Evolutionary conservation across 768 basidiomycete species (phyloP), one percentile per base, ranked within the genome.

Genomic region (Tricholoma sp.): DNA sequence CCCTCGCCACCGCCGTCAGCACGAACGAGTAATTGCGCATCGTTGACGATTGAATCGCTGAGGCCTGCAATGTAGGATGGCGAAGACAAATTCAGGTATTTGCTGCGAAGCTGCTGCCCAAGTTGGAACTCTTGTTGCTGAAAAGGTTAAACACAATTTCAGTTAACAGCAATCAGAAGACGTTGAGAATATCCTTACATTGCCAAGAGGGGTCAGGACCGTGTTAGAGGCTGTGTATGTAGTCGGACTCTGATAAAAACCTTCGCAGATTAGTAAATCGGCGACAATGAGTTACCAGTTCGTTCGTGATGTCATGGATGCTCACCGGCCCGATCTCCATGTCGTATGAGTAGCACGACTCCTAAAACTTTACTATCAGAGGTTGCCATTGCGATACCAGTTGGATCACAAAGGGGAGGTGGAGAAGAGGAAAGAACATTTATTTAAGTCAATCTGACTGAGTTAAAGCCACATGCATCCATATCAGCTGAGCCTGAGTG

Each of bases 1-100:
- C 78, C 80, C 69, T 91, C 88, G 15, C 82, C 86, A 6, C 85
- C 85, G 28, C 79, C 81, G 67, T 90, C 88, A 1, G 89, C 88
- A 15, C 78, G 80, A 51, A 84, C 76, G 10, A 65, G 61, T 13
- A 79, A 59, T 58, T 78, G 76, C 12, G 61, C 59, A 54, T 68
- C 67, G 51, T 80, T 62, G 6, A 71, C 75, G 32, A 77, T 50
- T 3, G 69, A 61, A 28, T 39, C 59, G 59, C 70, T 74, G 62
- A 79, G 69, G 0, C 76, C 78, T 9, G 72, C 60, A 52, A 89
- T 83, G 59, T 76, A 78, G 8, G 74, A 79, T 0, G 82, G 59
- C 4, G 85, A 86, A 3, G 79, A 76, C 0, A 71, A 44, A 56
- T 82, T 75, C 51, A 87, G 61, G 66, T 89, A 89, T 10, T 78